A percentile compares a stretch with the other conserved stretches of the same genome.
phyloP scores from a whole-genome alignment of 306 rosid genomes.

The Prunus salicina region DNA sequence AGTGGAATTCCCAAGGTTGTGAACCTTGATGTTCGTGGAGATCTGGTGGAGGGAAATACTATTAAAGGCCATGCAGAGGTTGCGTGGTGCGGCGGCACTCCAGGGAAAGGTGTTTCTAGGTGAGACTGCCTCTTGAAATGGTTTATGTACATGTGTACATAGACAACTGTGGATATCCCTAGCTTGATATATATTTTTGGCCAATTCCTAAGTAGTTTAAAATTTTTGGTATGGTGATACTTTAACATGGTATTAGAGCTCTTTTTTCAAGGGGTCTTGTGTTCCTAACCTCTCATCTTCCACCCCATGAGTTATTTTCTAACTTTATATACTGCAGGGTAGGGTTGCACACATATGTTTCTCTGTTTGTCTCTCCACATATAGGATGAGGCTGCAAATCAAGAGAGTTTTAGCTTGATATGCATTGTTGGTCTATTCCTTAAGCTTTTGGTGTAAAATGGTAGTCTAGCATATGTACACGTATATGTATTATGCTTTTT shows the following conservation, averaged over 20 bases:
- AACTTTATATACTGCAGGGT: background rate
- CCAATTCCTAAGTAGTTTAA: background rate
- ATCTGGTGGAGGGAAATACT: conserved; percentile 76
- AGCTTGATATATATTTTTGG: background rate
- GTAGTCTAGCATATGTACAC: background rate
- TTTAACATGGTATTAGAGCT: background rate
- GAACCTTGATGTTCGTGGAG: conserved; percentile 80
- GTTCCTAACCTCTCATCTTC: background rate
- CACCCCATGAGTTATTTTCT: background rate
- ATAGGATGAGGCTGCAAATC: background rate
- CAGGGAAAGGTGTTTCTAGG: conserved; percentile 95
- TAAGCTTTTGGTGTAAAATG: background rate
- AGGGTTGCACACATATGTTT: background rate
- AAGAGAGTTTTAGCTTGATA: background rate
- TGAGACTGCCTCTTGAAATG: conserved; percentile 36
- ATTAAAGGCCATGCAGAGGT: conserved; percentile 73
- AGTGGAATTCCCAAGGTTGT: conserved; percentile 82
- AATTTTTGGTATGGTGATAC: background rate
- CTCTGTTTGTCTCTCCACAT: background rate
- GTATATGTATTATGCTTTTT: conserved; percentile 8
- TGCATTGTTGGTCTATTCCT: background rate
- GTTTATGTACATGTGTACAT: background rate
- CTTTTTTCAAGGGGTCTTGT: background rate
- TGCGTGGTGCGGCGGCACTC: conserved; percentile 99
- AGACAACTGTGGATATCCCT: background rate